Conservation (phyloP, 805 yeast genomes). For the Candida anglica region DNA sequence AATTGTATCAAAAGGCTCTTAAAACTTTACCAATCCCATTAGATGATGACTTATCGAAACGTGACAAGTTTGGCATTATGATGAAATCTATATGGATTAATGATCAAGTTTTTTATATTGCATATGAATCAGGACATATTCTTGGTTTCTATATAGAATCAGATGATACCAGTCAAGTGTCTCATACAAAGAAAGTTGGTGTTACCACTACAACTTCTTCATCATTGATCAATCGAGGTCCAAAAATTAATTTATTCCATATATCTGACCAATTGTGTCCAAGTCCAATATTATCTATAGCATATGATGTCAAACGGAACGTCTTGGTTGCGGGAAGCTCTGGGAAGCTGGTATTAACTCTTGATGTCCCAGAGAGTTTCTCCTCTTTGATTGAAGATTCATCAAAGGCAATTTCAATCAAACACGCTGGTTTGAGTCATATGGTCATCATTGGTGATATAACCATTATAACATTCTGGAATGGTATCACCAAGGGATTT, state of each 20-base stretch:
- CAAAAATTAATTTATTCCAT: conserved; percentile 13
- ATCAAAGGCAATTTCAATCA: conserved; percentile 8
- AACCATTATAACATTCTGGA: too few relatives aligned
- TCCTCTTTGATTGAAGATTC: conserved; percentile 1
- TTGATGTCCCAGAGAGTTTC: conserved; percentile 9
- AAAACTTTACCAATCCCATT: conserved; percentile 8
- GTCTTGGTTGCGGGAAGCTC: conserved; percentile 46
- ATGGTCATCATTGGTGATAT: conserved; percentile 28
- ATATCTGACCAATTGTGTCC: conserved; percentile 42
- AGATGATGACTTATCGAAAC: conserved; percentile 9
- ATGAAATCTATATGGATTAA: conserved; percentile 51
- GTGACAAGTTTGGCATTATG: conserved; percentile 58
- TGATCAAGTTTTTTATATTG: conserved; percentile 38
- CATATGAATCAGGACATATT: conserved; percentile 72
- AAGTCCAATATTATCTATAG: conserved; percentile 50
- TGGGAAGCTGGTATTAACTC: conserved; percentile 34
- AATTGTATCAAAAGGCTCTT: conserved; percentile 12
- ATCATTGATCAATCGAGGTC: conserved; percentile 21
- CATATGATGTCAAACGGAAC: conserved; percentile 16
- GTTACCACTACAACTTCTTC: conserved; percentile 3
- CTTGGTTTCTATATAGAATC: conserved; percentile 21
- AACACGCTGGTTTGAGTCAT: conserved; percentile 36
- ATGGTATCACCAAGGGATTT: conserved; percentile 37
- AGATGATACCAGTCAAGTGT: not conserved
- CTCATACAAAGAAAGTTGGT: not conserved